Evolutionary conservation across 306 rosid species (phyloP).

Genomic region (Vicia faba): DNA sequence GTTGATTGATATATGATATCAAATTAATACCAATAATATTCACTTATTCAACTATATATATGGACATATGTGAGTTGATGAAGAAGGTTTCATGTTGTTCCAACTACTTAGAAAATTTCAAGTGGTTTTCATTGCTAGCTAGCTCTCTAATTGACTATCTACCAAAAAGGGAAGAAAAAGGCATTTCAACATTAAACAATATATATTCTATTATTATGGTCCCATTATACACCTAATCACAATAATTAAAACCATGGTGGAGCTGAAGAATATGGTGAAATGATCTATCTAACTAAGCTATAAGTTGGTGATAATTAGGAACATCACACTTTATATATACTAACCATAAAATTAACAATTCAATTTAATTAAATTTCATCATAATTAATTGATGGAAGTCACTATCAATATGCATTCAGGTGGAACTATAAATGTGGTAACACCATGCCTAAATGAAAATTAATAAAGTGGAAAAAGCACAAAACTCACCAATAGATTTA

Average conservation of each 20-base stretch:
- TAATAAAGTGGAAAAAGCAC: constrained; percentile 41
- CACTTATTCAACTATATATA: background rate
- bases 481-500: constrained; percentile 38
- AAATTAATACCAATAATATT: background rate
- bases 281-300: constrained; percentile 21
- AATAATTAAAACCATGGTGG: constrained; percentile 55
- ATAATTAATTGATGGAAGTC: constrained; percentile 34
- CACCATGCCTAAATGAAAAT: constrained; percentile 36
- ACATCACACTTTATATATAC: no score
- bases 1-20: background rate
- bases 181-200: constrained; percentile 46
- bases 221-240: constrained; percentile 61
- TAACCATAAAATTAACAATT: constrained; percentile 10
- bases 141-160: constrained; percentile 47
- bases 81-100: constrained; percentile 4
- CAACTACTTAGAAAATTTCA: constrained; percentile 33
- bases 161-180: constrained; percentile 53
- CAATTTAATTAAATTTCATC: constrained; percentile 10
- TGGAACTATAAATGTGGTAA: constrained; percentile 38
- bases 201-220: constrained; percentile 41
- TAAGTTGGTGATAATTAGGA: constrained; percentile 46
- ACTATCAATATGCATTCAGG: constrained; percentile 42
- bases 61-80: background rate
- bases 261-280: constrained; percentile 53
- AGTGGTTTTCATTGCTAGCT: constrained; percentile 49